Conservation (phyloP, 139 green algal species). For the Asterochloris sp. region DNA sequence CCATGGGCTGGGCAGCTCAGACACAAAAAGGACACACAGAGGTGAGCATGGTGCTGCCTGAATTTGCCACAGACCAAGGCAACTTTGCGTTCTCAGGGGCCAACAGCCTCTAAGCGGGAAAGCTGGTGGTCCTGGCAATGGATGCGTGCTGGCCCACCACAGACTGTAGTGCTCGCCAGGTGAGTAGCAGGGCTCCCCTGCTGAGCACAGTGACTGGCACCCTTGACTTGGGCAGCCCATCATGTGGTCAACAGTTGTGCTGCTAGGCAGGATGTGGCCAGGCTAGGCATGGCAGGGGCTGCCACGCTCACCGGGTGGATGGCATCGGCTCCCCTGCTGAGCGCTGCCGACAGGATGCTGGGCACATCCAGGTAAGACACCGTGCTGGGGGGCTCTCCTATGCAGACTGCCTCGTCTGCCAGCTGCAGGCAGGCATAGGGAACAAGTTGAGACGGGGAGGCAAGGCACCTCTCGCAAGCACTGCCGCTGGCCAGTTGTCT, state of each 20-base stretch:
- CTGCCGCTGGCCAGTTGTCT: too few species aligned
- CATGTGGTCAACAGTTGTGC: neutral
- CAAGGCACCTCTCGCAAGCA: too few species aligned
- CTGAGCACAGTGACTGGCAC: neutral
- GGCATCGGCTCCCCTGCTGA: slow-evolving; percentile 80
- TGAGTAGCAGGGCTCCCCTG: neutral
- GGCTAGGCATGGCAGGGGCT: neutral
- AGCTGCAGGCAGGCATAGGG: slow-evolving; percentile 48
- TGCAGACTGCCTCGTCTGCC: slow-evolving; percentile 93
- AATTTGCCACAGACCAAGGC: neutral
- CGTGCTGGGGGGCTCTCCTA: slow-evolving; percentile 75
- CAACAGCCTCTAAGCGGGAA: neutral
- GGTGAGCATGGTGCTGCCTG: too few species aligned
- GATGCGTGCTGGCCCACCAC: too few species aligned
- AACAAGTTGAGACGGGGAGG: neutral
- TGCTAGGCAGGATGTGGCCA: neutral
- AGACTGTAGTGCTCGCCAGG: neutral
- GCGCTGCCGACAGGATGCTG: slow-evolving; percentile 87
- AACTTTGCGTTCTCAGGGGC: too few species aligned
- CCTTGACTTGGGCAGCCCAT: neutral
- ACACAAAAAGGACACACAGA: neutral
- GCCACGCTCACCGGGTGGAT: slow-evolving; percentile 81
- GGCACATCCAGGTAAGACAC: slow-evolving; percentile 95
- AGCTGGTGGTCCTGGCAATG: neutral
- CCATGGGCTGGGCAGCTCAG: too few species aligned